Evolutionary conservation across 441 rosid species (phyloP).

Genomic region (Pelargonium citronellum): DNA sequence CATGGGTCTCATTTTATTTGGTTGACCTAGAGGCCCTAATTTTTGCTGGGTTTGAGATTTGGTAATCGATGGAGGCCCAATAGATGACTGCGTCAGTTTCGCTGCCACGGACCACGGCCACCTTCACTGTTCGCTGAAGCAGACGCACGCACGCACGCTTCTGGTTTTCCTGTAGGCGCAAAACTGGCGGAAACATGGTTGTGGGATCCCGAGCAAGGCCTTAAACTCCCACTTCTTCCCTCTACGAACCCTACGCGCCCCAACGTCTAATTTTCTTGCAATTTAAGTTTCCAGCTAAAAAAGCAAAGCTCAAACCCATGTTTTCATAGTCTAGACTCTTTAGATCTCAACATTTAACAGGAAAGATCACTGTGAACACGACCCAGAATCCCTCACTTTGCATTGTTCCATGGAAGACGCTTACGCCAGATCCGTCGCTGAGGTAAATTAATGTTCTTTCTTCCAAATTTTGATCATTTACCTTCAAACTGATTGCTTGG

Average conservation of each 20-base stretch:
- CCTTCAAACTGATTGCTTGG: not conserved
- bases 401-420: slow-evolving; percentile 75
- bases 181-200: not conserved
- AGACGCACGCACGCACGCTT: not conserved
- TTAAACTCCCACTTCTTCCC: too few species aligned
- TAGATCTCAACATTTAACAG: not conserved
- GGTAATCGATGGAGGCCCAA: too few species aligned
- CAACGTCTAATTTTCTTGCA: not conserved
- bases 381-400: not conserved
- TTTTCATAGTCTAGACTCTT: not conserved
- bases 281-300: not conserved
- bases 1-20: too few species aligned
- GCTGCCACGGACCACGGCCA: too few species aligned
- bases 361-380: slow-evolving; percentile 1
- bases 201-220: not conserved
- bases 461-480: not conserved
- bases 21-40: too few species aligned
- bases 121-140: slow-evolving; percentile 8
- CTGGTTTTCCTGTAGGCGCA: not conserved
- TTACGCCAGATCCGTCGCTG: slow-evolving; percentile 81
- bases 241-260: not conserved
- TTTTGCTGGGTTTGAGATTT: too few species aligned
- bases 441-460: slow-evolving; percentile 38
- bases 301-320: not conserved
- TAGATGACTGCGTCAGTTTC: too few species aligned